Evolutionary conservation across 148 eudicot genomes (phyloP), one percentile per base, ranked within the genome.

Genomic region (Polygonum aviculare): DNA sequence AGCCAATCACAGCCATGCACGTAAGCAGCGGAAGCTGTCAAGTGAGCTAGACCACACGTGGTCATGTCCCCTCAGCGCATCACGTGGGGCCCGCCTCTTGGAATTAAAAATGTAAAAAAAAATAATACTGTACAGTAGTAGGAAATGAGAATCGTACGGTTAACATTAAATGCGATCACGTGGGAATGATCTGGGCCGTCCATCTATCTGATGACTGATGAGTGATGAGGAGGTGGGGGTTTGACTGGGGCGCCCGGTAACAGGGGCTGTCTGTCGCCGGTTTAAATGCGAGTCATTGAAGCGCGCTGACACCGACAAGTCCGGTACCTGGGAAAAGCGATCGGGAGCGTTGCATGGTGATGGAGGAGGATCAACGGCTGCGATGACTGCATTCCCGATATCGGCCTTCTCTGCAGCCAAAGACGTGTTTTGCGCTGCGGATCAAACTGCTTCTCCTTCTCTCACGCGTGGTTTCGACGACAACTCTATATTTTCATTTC

Each of bases 181-280:
- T 82, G 81, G 84, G 50, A 79, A 31, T 65, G 31, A 81, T 81
- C 84, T 70, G 26, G 75, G 79, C 84, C 84, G 81, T 81, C 74
- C 65, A 59, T 79, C 72, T 26, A 26, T 26, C 31, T 26, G 31
- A 26, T 26, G 0, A n/a, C n/a, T n/a, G n/a, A n/a, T n/a, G n/a
- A n/a, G 0, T 26, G 31, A 26, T 26, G 31, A 26, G 31, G 31
- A 26, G 31, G 31, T 26, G 31, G 31, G 31, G 31, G 19, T 51
- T 69, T 55, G 69, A 44, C 47, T 70, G 47, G 9, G 47, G 9
- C 40, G 74, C 15, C 73, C 75, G 74, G 75, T 75, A 14, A 26
- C 49, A 69, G 72, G 62, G 51, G 31, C 31, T 26, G 1, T 26
- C 50, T 49, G 75, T 79, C 73, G 47, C 54, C 75, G 33, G 7